phyloP scores from a whole-genome alignment of 1,284 basidiomycete species.

The Cryptococcus sp. region DNA sequence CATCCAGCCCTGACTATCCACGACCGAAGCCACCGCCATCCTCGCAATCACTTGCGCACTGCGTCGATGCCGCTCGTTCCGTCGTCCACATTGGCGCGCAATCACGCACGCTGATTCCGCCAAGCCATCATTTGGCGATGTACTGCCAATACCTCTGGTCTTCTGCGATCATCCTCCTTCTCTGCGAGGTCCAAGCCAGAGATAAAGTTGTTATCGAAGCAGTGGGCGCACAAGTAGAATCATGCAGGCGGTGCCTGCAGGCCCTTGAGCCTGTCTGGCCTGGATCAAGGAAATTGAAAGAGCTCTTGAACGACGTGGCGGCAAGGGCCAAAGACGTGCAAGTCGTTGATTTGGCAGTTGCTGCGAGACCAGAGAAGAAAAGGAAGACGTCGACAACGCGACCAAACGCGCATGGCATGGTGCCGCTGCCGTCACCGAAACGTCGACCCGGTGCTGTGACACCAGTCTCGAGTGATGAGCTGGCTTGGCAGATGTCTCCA shows the following conservation, averaged over 20 bases:
- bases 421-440: slow-evolving; percentile 2
- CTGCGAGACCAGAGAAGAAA: slow-evolving; percentile 22
- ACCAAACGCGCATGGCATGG: neutral
- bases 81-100: slow-evolving; percentile 77
- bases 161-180: slow-evolving; percentile 79
- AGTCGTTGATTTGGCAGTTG: slow-evolving; percentile 7
- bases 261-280: slow-evolving; percentile 87
- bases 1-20: slow-evolving; percentile 45
- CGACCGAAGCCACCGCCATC: slow-evolving; percentile 47
- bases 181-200: slow-evolving; percentile 79
- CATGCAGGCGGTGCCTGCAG: slow-evolving; percentile 69
- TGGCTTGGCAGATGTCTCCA: neutral
- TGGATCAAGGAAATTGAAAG: slow-evolving; percentile 78
- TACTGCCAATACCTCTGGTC: slow-evolving; percentile 90
- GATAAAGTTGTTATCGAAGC: slow-evolving; percentile 67
- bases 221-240: slow-evolving; percentile 79
- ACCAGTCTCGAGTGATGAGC: neutral
- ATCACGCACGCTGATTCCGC: slow-evolving; percentile 78
- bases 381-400: slow-evolving; percentile 25
- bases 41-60: slow-evolving; percentile 47
- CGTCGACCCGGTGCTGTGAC: neutral
- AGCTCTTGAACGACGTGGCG: slow-evolving; percentile 51
- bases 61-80: slow-evolving; percentile 50
- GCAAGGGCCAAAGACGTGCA: slow-evolving; percentile 46
- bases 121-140: slow-evolving; percentile 84